Evolutionary conservation across 2,329 filamentous ascomycete species (phyloP).

Genomic region (Phialocephala subalpina): DNA sequence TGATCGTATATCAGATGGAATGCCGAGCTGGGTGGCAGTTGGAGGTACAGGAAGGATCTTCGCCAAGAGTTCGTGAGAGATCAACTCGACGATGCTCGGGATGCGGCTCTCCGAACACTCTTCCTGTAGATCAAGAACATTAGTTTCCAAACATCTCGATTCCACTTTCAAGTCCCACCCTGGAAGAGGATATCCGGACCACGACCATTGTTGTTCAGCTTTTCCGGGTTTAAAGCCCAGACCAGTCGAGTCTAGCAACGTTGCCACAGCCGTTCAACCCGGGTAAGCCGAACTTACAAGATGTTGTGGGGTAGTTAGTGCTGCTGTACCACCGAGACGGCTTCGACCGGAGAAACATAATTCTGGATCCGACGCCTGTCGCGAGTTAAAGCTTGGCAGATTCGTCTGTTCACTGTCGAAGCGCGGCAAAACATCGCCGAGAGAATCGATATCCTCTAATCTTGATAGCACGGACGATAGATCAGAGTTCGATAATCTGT

Average conservation of each 20-base stretch:
- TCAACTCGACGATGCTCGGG: not conserved
- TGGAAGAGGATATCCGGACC: not conserved
- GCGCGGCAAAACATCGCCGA: not conserved
- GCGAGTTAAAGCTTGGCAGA: no score
- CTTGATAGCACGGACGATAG: not conserved
- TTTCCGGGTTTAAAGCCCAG: no score
- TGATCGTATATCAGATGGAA: not conserved
- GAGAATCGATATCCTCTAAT: not conserved
- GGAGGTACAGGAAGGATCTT: not conserved
- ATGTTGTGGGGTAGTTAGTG: not conserved
- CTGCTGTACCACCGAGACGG: not conserved
- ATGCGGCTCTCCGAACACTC: not conserved
- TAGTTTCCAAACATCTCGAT: not conserved
- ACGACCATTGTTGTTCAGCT: not conserved
- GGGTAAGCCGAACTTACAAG: not conserved
- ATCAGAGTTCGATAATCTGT: not conserved
- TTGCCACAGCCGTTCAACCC: not conserved
- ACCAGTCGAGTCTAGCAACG: not conserved
- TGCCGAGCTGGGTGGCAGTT: not conserved
- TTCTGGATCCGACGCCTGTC: not conserved
- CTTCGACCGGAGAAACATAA: not conserved
- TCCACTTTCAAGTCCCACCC: not conserved
- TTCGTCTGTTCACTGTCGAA: not conserved
- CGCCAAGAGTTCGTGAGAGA: not conserved
- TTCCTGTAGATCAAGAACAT: not conserved